These are phyloP conservation scores for Talaromyces sp. DNA, from an alignment of 2,329 filamentous ascomycete species.

Conservation along the genomic window DNA sequence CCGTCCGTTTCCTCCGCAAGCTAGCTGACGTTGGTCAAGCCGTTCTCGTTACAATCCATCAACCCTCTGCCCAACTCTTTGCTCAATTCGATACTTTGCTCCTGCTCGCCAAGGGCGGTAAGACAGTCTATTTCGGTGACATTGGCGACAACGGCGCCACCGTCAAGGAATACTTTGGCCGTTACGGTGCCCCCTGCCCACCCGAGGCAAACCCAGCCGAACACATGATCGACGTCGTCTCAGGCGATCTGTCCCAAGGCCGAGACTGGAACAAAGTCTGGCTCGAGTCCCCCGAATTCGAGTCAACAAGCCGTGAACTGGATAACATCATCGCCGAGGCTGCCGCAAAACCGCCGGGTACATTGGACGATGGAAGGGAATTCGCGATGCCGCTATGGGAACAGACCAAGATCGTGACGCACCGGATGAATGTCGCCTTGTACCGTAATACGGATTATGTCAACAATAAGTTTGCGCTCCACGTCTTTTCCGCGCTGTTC, in stretches of 20 bases:
- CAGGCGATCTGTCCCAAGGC: constrained; percentile 49
- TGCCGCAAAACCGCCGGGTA: constrained; percentile 42
- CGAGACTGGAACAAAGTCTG: constrained; percentile 72
- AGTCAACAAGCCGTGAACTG: constrained; percentile 59
- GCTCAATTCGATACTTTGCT: constrained; percentile 69
- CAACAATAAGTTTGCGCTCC: constrained; percentile 60
- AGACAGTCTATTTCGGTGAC: constrained; percentile 66
- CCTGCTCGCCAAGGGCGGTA: constrained; percentile 63
- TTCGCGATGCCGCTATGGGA: constrained; percentile 63
- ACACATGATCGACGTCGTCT: constrained; percentile 52
- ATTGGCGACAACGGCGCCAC: constrained; percentile 63
- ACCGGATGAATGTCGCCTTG: constrained; percentile 62
- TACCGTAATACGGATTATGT: constrained; percentile 66
- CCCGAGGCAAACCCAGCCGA: constrained; percentile 60
- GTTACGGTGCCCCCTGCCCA: constrained; percentile 62
- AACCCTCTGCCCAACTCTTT: constrained; percentile 64
- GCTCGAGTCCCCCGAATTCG: constrained; percentile 60
- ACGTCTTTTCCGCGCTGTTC: constrained; percentile 50
- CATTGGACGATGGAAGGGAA: constrained; percentile 48
- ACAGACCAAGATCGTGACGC: constrained; percentile 64
- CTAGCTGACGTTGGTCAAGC: constrained; percentile 63
- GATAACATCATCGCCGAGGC: constrained; percentile 56
- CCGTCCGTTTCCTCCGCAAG: constrained; percentile 64
- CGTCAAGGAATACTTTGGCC: constrained; percentile 64
- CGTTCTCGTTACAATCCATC: constrained; percentile 68